Evolutionary conservation across 352 stramenopile species (phyloP).

Genomic region (Phytophthora sp.): DNA sequence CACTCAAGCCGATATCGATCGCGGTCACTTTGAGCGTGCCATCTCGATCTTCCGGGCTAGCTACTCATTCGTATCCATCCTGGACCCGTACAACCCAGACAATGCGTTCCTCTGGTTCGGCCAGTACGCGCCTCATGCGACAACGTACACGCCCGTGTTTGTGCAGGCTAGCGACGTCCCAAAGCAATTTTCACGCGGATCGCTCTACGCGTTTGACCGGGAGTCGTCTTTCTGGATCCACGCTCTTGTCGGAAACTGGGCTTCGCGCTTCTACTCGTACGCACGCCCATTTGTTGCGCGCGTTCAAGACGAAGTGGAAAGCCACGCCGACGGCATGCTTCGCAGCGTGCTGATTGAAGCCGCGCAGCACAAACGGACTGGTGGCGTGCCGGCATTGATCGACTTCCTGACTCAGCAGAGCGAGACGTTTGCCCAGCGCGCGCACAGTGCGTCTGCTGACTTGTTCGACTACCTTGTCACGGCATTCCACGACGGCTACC

Average conservation of each 20-base stretch:
- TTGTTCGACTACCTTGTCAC: constrained; percentile 79
- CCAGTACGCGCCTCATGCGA: constrained; percentile 90
- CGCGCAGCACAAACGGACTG: constrained; percentile 35
- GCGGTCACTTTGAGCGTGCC: constrained; percentile 87
- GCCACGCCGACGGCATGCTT: constrained; percentile 42
- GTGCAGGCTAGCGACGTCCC: constrained; percentile 61
- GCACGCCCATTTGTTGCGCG: constrained; percentile 63
- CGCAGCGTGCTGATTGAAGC: constrained; percentile 45
- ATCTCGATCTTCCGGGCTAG: constrained; percentile 95
- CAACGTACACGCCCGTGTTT: constrained; percentile 92
- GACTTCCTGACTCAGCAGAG: constrained; percentile 68
- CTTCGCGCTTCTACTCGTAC: constrained; percentile 73
- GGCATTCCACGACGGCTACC: constrained; percentile 86
- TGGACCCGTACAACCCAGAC: constrained; percentile 63
- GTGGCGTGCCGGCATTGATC: constrained; percentile 52
- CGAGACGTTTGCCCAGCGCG: constrained; percentile 53
- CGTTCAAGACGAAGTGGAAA: constrained; percentile 68
- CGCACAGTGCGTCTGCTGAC: constrained; percentile 52
- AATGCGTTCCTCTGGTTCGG: constrained; percentile 86
- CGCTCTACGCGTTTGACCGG: constrained; percentile 68
- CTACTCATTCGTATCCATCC: constrained; percentile 88
- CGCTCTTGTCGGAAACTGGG: constrained; percentile 89
- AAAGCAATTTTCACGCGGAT: constrained; percentile 54
- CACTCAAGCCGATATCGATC: constrained; percentile 49
- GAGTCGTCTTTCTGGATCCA: constrained; percentile 79